A percentile compares a stretch with the other conserved stretches of the same genome.
Evolutionary conservation across 257 asterid genomes (phyloP).

Genomic region (Solanum ossicruentum): DNA sequence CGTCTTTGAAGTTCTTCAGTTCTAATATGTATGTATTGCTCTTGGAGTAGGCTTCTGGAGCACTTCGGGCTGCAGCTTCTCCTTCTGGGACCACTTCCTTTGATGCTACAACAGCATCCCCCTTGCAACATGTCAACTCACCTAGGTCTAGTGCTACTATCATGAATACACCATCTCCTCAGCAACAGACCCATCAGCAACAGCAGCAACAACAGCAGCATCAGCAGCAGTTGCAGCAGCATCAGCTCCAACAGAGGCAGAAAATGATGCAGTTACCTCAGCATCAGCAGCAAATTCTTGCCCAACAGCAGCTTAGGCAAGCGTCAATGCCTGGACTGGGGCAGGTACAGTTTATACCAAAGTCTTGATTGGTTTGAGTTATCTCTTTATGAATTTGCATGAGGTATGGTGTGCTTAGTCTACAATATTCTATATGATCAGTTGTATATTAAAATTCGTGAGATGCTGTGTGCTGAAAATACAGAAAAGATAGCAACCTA

Average conservation of each 20-base stretch:
- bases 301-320: constrained; percentile 78
- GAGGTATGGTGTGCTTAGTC: neutral
- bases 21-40: neutral
- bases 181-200: constrained; percentile 59
- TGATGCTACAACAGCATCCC: constrained; percentile 80
- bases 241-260: constrained; percentile 51
- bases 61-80: constrained; percentile 83
- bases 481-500: neutral
- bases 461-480: neutral
- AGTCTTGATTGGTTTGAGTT: neutral
- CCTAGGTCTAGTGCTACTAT: constrained; percentile 81
- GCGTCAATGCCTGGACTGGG: constrained; percentile 72
- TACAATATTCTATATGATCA: neutral
- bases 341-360: constrained; percentile 40
- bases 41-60: constrained; percentile 54
- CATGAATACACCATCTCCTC: constrained; percentile 98
- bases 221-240: constrained; percentile 29
- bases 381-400: neutral
- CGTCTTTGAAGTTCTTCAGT: neutral
- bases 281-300: constrained; percentile 74
- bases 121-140: constrained; percentile 77
- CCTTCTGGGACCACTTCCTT: constrained; percentile 58
- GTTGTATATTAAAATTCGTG: neutral
- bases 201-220: constrained; percentile 41
- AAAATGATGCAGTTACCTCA: constrained; percentile 72